Evolutionary conservation across 2,329 filamentous ascomycete species (phyloP).

Genomic region (Helotiales sp.): DNA sequence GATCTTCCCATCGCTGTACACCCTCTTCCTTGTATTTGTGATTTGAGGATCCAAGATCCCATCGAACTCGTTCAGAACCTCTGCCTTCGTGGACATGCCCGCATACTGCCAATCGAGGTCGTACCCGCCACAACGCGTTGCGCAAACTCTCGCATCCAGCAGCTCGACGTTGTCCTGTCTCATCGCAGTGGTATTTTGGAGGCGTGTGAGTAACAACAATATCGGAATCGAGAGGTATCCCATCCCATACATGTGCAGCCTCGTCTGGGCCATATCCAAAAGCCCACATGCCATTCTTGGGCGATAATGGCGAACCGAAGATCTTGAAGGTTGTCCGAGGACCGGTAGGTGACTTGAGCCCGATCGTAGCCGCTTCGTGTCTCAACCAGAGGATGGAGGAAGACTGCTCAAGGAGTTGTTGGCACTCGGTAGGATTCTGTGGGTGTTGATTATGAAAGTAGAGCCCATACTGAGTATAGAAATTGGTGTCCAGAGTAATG

Average conservation of each 20-base stretch:
- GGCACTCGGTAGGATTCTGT: conserved; percentile 55
- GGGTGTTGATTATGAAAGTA: conserved; percentile 57
- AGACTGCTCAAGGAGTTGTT: conserved; percentile 44
- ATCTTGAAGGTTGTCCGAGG: conserved; percentile 63
- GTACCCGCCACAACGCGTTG: conserved; percentile 56
- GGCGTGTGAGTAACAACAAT: conserved; percentile 73
- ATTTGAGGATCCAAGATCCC: conserved; percentile 49
- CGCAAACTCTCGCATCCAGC: conserved; percentile 62
- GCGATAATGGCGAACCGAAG: conserved; percentile 72
- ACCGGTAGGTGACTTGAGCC: conserved; percentile 52
- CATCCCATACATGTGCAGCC: conserved; percentile 53
- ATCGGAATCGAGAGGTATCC: conserved; percentile 61
- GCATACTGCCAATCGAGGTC: conserved; percentile 66
- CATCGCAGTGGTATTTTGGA: conserved; percentile 59
- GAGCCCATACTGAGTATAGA: conserved; percentile 54
- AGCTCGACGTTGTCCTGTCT: conserved; percentile 39
- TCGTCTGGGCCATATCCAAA: conserved; percentile 57
- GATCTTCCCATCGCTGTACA: conserved; percentile 57
- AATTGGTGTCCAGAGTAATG: conserved; percentile 65
- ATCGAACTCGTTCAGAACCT: conserved; percentile 62
- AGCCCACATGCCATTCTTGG: conserved; percentile 58
- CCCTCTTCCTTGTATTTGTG: conserved; percentile 46
- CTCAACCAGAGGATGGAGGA: conserved; percentile 63
- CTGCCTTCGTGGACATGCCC: conserved; percentile 72
- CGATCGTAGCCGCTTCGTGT: conserved; percentile 55